Evolutionary conservation across 345 rosid genomes (phyloP), one percentile per base, ranked within the genome.

Genomic region (Eutrema yunnanense): DNA sequence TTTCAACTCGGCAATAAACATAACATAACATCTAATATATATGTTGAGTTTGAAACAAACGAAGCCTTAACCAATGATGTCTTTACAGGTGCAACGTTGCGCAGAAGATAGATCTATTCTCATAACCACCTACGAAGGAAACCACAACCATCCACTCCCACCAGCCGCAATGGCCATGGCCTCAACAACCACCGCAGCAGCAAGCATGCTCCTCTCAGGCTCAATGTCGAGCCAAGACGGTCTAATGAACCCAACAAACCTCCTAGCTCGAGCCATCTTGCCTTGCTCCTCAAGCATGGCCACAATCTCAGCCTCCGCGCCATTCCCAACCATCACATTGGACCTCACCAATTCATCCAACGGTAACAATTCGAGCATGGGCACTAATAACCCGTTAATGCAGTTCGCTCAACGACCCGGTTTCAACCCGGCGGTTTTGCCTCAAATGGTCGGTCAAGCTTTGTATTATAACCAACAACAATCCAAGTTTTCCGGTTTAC

Each of bases 111-210:
- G 87, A 64, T 73, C 98, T 9, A 87, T 95, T 49, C 77, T 95
- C 79, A 92, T 92, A 68, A 95, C 99, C 26, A 95, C 99, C 0
- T 95, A 95, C 46, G 99, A 95, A 77, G 99, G 99, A 12, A 90
- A 85, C 73, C 99, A 95, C 67, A 95, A 90, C 76, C 99, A 95
- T 69, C 99, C 96, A 5, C 81, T 95, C n/a, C 99, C 99, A 4
- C 94, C 97, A 7, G 94, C 99, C 0, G 99, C 99, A n/a, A 84
- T 92, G 90, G 87, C 98, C 4, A 95, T 95, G 98, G 99, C 97
- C 27, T 92, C 99, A 16, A 92, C 99, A 7, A 95, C 99, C n/a
- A 10, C 96, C 0, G 96, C 98, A 1, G 99, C 99, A 0, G 98
- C 96, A 3, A 90, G 71, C 64, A 95, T 92, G 99, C 60, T 95